Evolutionary conservation across 1,284 basidiomycete species (phyloP), one percentile per base, ranked within the genome.

Genomic region (Microbotryum lychnidis-dioicae): DNA sequence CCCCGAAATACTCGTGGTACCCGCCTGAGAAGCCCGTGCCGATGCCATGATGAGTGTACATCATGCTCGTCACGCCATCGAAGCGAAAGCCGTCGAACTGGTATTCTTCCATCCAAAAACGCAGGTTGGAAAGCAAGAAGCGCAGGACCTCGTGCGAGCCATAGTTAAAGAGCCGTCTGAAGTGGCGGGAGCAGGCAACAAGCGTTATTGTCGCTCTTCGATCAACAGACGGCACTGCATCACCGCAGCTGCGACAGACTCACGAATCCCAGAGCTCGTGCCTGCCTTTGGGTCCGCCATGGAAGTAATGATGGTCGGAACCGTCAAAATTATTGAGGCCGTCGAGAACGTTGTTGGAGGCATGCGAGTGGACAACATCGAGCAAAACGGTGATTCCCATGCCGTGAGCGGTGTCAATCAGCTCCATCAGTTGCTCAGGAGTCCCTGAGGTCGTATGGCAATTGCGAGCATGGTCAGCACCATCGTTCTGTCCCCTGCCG

Each of bases 61-160:
- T 92, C 91, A 98, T 97, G 72, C 90, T 94, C 5, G 94, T 98
- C 49, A 98, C 94, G 48, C 94, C 94, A 70, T 98, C 94, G 74
- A 98, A 98, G 51, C 94, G 80, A 83, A 97, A 98, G 5, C 94
- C 94, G 71, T 97, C 94, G 74, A 98, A 97, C 69, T 83, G 83
- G 76, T 89, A 97, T 72, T 91, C 87, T 64, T 98, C 93, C 77
- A 97, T 85, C 81, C 87, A 98, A 80, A 87, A 98, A 44, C 93
- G 84, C 55, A 97, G 78, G 76, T 98, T 98, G 74, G 91, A 93
- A 67, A 98, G 78, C 58, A 98, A 78, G 81, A 97, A 98, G 27
- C 94, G 83, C 33, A 97, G 77, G 23, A 97, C 94, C 76, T 98
- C 94, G 73, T 97, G 89, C 63, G 83, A 82, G 23, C 88, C 89